Evolutionary conservation across 371 early-diverging fungal species (phyloP), one percentile per base, ranked within the genome.

Genomic region (Smittium culicis): DNA sequence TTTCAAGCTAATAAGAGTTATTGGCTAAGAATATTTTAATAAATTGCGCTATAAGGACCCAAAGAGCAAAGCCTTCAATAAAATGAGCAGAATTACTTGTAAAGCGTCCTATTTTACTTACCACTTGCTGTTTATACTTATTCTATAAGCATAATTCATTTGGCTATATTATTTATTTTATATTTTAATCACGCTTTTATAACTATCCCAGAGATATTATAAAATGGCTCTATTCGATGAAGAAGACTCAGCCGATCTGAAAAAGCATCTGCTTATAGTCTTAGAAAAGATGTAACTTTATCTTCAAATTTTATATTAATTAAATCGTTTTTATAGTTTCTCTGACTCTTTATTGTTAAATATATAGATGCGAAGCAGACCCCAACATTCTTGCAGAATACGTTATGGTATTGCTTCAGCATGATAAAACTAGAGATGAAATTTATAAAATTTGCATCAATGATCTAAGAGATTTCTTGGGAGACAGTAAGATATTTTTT

Each of bases 381-480:
- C 63, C 63, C 24, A 35, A 63, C 33, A 63, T 63, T 32, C n/a
- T 63, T 11, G 63, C 63, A 3, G 63, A 63, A 32, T 63, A 63
- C 33, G 33, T 63, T 8, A 63, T 63, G 33, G 63, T 63, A 35
- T 63, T 63, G n/a, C 33, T 63, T 30, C 63, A 63, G 32, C 63
- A 63, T 33, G 63, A 63, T 14, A 63, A 63, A 63, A 33, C 17
- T 14, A n/a, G 33, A 32, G 33, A 63, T n/a, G 63, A 63, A n/a
- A 63, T 63, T 30, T 32, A 63, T 35, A 5, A 32, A 33, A 63
- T 63, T 33, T 63, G 63, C 32, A 32, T 31, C 17, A 32, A 2
- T 5, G 63, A 63, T 63, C n/a, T 63, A 63, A 63, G n/a, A 24
- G 63, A 63, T 33, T 63, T 63, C 34, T 63, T 63, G 63, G 63